Conservation (phyloP, 768 basidiomycete species). For the Leccinum olivaceopallidum region DNA sequence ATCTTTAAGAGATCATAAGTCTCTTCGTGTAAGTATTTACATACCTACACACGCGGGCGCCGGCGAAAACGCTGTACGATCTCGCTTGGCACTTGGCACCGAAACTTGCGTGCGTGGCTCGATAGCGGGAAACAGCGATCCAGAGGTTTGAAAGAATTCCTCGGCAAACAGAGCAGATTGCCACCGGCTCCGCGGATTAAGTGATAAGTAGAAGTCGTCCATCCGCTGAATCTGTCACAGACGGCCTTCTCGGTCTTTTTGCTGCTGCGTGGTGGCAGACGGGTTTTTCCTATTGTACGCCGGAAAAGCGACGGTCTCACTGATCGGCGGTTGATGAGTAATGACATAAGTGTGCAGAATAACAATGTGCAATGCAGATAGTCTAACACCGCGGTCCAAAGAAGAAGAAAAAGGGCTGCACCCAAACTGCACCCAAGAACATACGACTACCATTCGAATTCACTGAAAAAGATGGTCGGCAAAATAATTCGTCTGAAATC, state of each 20-base stretch:
- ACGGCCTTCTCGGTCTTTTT: not conserved
- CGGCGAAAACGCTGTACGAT: not conserved
- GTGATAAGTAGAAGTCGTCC: not conserved
- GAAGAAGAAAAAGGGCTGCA: not conserved
- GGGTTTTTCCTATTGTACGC: conserved; percentile 27
- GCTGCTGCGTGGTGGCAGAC: conserved; percentile 7
- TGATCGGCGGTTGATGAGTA: conserved; percentile 13
- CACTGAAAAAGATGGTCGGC: conserved; percentile 26
- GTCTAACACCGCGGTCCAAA: conserved; percentile 16
- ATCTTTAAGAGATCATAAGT: not conserved
- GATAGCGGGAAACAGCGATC: not conserved
- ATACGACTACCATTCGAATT: conserved; percentile 45
- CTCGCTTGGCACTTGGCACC: conserved; percentile 3
- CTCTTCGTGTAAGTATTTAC: not conserved
- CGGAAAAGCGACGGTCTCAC: conserved; percentile 15
- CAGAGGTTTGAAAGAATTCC: conserved; percentile 2
- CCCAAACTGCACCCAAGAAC: not conserved
- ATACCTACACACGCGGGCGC: not conserved
- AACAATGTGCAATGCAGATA: conserved; percentile 24
- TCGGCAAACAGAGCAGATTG: not conserved
- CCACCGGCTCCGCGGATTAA: not conserved
- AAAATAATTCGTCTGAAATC: not conserved
- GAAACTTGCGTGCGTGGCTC: not conserved
- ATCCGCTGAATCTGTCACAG: not conserved
- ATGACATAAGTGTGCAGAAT: conserved; percentile 27